Evolutionary conservation across 257 asterid genomes (phyloP).

Genomic region (Salvia rosmarinus): DNA sequence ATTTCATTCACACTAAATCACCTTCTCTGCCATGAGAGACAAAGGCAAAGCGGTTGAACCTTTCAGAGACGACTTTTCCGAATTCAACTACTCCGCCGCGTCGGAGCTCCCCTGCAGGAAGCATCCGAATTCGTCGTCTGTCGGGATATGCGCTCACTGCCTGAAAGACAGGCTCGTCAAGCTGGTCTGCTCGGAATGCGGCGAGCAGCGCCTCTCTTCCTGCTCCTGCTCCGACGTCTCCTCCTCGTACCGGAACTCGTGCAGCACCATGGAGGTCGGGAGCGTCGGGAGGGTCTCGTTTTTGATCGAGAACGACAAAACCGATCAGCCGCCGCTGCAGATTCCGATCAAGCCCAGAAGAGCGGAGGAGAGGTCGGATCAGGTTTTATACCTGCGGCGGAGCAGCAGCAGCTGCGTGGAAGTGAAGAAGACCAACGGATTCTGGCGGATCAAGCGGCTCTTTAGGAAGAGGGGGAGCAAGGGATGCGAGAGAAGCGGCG

Average conservation of each 20-base stretch:
- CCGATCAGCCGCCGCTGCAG: neutral
- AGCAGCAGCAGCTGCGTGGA: slow-evolving; percentile 87
- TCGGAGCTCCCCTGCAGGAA: slow-evolving; percentile 72
- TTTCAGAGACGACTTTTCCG: slow-evolving; percentile 31
- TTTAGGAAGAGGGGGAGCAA: slow-evolving; percentile 58
- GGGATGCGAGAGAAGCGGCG: slow-evolving; percentile 43
- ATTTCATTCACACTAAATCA: neutral
- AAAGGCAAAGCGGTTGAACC: slow-evolving; percentile 63
- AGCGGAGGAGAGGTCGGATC: slow-evolving; percentile 48
- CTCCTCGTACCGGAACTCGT: slow-evolving; percentile 66
- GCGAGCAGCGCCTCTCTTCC: slow-evolving; percentile 84
- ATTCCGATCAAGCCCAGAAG: slow-evolving; percentile 25
- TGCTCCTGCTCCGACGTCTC: slow-evolving; percentile 86
- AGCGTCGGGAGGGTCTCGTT: slow-evolving; percentile 82
- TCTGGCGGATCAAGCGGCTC: slow-evolving; percentile 77
- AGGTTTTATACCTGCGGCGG: slow-evolving; percentile 61
- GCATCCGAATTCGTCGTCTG: slow-evolving; percentile 68
- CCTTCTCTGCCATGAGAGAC: slow-evolving; percentile 54
- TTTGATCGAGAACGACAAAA: slow-evolving; percentile 74
- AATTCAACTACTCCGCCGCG: slow-evolving; percentile 56
- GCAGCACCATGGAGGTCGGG: slow-evolving; percentile 67
- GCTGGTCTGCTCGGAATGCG: slow-evolving; percentile 86
- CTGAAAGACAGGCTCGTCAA: slow-evolving; percentile 73
- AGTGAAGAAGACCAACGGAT: slow-evolving; percentile 68
- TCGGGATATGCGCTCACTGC: slow-evolving; percentile 80